phyloP scores from a whole-genome alignment of 352 stramenopile species.

The Phytophthora pluvialis region DNA sequence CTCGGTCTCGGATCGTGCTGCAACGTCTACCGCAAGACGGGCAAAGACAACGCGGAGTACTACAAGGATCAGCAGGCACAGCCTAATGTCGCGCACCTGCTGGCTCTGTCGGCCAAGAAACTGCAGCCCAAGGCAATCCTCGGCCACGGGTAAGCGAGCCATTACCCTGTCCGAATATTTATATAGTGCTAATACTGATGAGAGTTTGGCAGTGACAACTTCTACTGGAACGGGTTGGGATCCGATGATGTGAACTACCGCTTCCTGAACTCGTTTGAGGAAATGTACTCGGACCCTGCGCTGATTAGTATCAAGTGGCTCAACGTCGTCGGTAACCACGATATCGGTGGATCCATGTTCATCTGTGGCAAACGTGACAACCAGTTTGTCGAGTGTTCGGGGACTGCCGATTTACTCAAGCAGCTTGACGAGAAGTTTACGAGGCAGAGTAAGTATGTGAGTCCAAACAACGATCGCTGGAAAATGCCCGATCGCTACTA shows the following conservation, averaged over 20 bases:
- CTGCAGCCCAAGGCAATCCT: conserved; percentile 70
- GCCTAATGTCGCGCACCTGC: conserved; percentile 62
- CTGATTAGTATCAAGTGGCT: conserved; percentile 70
- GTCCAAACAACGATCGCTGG: conserved; percentile 73
- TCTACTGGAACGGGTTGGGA: conserved; percentile 79
- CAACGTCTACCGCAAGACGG: conserved; percentile 71
- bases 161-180: too few species aligned
- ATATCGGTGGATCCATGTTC: conserved; percentile 75
- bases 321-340: conserved; percentile 77
- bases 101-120: conserved; percentile 63
- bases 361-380: conserved; percentile 78
- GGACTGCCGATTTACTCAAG: conserved; percentile 64
- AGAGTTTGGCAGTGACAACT: conserved; percentile 46
- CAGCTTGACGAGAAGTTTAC: conserved; percentile 73
- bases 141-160: conserved; percentile 48
- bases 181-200: not conserved
- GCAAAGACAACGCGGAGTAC: conserved; percentile 59
- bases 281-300: conserved; percentile 58
- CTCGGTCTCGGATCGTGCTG: conserved; percentile 73
- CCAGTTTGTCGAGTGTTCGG: conserved; percentile 62
- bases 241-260: conserved; percentile 70
- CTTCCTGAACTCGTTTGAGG: conserved; percentile 72
- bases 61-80: conserved; percentile 81
- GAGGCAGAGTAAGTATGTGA: conserved; percentile 63
- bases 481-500: conserved; percentile 72